Evolutionary conservation across 805 yeast species (phyloP).

Genomic region (Kluyveromyces siamensis): DNA sequence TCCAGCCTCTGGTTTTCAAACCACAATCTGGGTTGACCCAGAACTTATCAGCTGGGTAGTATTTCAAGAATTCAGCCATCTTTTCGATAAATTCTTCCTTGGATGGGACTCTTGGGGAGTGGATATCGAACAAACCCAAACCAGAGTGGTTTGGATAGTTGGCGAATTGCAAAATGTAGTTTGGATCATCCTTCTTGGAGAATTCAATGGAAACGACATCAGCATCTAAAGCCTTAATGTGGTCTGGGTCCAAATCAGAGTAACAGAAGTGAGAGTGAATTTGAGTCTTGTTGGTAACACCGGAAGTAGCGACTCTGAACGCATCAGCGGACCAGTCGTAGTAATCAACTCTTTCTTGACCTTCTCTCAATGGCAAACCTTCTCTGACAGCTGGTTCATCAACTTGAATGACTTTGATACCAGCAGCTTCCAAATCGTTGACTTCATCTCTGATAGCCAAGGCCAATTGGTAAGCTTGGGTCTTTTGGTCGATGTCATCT

Average conservation of each 20-base stretch:
- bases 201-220: constrained; percentile 98
- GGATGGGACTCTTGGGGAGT: constrained; percentile 99
- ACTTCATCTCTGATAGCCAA: constrained; percentile 98
- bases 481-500: constrained; percentile 88
- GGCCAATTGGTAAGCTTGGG: constrained; percentile 94
- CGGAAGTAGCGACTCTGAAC: constrained; percentile 98
- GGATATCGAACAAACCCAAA: constrained; percentile 97
- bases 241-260: constrained; percentile 99
- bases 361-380: constrained; percentile 98
- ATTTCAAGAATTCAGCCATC: constrained; percentile 89
- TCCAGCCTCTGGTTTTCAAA: constrained; percentile 99
- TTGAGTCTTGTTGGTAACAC: constrained; percentile 91
- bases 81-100: constrained; percentile 92
- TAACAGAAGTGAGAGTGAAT: constrained; percentile 99
- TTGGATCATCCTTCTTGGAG: constrained; percentile 99
- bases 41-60: constrained; percentile 95
- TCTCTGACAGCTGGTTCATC: constrained; percentile 99
- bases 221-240: constrained; percentile 98
- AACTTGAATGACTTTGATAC: constrained; percentile 95
- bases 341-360: constrained; percentile 93
- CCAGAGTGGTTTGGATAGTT: constrained; percentile 99
- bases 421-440: constrained; percentile 95
- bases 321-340: constrained; percentile 99
- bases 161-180: constrained; percentile 95
- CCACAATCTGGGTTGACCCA: constrained; percentile 99